These are phyloP conservation scores for Neofusicoccum laricinum DNA, from an alignment of 2,329 filamentous ascomycete species.

Conservation along the genomic window DNA sequence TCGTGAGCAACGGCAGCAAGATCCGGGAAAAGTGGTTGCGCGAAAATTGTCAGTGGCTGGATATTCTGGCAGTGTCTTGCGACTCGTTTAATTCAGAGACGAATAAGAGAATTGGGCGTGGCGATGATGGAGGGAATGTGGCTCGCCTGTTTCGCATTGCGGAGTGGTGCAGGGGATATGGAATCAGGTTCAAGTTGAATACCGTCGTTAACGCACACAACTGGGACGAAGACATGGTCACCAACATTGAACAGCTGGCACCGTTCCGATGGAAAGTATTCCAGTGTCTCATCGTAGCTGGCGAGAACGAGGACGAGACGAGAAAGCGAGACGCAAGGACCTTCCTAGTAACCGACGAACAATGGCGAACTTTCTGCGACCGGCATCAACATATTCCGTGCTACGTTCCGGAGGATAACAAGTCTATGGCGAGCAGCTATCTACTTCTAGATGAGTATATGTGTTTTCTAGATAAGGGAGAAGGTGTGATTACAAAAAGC, in stretches of 20 bases:
- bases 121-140: slow-evolving; percentile 45
- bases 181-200: slow-evolving; percentile 58
- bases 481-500: slow-evolving; percentile 27
- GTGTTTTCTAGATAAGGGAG: slow-evolving; percentile 47
- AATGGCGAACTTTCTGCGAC: slow-evolving; percentile 48
- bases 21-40: slow-evolving; percentile 45
- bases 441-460: slow-evolving; percentile 50
- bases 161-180: slow-evolving; percentile 44
- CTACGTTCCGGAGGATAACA: background rate
- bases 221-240: slow-evolving; percentile 38
- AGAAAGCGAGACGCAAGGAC: slow-evolving; percentile 34
- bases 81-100: slow-evolving; percentile 53
- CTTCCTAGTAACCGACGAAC: slow-evolving; percentile 47
- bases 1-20: slow-evolving; percentile 54
- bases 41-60: slow-evolving; percentile 44
- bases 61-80: slow-evolving; percentile 56
- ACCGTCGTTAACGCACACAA: slow-evolving; percentile 53
- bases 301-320: slow-evolving; percentile 49
- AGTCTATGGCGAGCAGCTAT: background rate
- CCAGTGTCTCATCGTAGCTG: slow-evolving; percentile 52
- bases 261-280: slow-evolving; percentile 58
- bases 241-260: slow-evolving; percentile 35
- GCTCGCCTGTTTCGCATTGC: slow-evolving; percentile 42
- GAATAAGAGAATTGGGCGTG: slow-evolving; percentile 52
- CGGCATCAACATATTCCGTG: slow-evolving; percentile 31